Evolutionary conservation across 148 eudicot genomes (phyloP).

Genomic region (Cornus florida): DNA sequence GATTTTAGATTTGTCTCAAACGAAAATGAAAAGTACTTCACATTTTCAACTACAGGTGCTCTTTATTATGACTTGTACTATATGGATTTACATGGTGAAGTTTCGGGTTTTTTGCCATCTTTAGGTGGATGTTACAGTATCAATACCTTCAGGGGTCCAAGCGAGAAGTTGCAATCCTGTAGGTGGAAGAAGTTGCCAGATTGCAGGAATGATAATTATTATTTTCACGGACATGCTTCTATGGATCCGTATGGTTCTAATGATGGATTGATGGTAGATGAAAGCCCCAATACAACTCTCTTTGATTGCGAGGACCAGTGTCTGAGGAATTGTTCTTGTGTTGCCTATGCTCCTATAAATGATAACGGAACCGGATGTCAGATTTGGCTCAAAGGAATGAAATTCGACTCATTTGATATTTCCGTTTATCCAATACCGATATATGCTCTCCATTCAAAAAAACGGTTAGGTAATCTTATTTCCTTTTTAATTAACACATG

Average conservation of each 20-base stretch:
- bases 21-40: conserved; percentile 22
- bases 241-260: conserved; percentile 5
- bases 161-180: neutral
- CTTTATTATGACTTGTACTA: conserved; percentile 10
- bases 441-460: too few species aligned
- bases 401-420: neutral
- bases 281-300: conserved; percentile 15
- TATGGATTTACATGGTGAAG: neutral
- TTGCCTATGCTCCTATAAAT: conserved; percentile 30
- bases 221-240: too few species aligned
- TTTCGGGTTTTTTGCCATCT: too few species aligned
- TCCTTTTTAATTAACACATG: too few species aligned
- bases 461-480: too few species aligned
- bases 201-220: conserved; percentile 20
- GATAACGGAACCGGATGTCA: conserved; percentile 40
- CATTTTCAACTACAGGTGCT: conserved; percentile 6
- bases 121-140: too few species aligned
- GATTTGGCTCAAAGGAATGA: conserved; percentile 24
- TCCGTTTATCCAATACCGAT: too few species aligned
- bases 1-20: conserved; percentile 22
- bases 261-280: conserved; percentile 9
- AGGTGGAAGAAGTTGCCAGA: conserved; percentile 21
- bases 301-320: conserved; percentile 39
- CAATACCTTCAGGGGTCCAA: conserved; percentile 6
- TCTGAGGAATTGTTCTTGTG: conserved; percentile 37